Evolutionary conservation across 2,329 filamentous ascomycete genomes (phyloP).

Genomic region (Xylaria sp.): DNA sequence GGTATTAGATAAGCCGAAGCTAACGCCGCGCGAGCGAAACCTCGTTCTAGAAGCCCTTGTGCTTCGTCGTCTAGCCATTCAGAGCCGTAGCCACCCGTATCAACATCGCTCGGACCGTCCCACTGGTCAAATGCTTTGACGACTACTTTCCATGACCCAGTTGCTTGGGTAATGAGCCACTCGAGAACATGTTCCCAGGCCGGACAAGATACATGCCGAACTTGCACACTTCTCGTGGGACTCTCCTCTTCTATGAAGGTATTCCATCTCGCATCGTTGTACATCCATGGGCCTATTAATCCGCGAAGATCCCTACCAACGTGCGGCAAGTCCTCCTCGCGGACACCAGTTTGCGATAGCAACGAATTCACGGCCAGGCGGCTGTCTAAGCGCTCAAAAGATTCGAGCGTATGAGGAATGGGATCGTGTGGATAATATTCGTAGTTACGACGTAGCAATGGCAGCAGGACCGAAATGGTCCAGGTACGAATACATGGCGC

Average conservation of each 20-base stretch:
- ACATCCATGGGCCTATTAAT: constrained; percentile 78
- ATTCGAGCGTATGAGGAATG: constrained; percentile 64
- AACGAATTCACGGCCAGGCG: constrained; percentile 69
- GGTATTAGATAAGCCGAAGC: constrained; percentile 75
- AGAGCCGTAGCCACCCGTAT: constrained; percentile 70
- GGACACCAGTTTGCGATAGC: constrained; percentile 65
- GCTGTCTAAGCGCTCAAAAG: constrained; percentile 72
- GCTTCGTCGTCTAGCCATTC: constrained; percentile 70
- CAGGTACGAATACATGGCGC: constrained; percentile 72
- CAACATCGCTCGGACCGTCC: constrained; percentile 77
- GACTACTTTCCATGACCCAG: constrained; percentile 70
- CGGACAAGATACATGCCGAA: constrained; percentile 55
- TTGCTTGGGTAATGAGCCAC: constrained; percentile 73
- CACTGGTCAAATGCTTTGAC: constrained; percentile 74
- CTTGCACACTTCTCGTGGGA: constrained; percentile 44
- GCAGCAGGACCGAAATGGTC: constrained; percentile 75
- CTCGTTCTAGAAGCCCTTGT: constrained; percentile 67
- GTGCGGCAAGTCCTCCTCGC: constrained; percentile 53
- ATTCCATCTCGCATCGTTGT: constrained; percentile 71
- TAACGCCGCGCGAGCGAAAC: constrained; percentile 75
- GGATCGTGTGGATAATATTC: constrained; percentile 72
- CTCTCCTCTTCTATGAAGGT: constrained; percentile 39
- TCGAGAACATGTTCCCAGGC: constrained; percentile 77
- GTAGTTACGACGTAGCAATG: constrained; percentile 73
- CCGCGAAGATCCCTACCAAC: constrained; percentile 74